Percentiles rank a stretch among this genome's conserved stretches.
phyloP scores from a whole-genome alignment of 2,329 filamentous ascomycete species.

The Arthrocladium fulminans region DNA sequence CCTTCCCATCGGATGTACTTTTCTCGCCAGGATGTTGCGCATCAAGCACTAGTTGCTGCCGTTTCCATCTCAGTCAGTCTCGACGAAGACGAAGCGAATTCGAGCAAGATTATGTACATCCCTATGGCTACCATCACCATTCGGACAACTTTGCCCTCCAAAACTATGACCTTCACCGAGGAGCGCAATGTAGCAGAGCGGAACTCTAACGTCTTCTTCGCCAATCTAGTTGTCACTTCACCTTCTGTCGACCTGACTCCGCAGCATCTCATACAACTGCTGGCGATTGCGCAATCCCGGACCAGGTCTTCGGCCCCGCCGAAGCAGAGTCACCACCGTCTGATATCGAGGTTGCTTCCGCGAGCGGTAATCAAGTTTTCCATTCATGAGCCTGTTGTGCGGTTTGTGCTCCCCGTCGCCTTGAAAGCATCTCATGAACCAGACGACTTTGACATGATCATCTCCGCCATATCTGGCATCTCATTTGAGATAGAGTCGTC shows the following conservation, averaged over 20 bases:
- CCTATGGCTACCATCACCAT: constrained; percentile 96
- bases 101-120: constrained; percentile 81
- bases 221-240: constrained; percentile 91
- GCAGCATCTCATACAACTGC: constrained; percentile 75
- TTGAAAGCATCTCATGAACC: constrained; percentile 43
- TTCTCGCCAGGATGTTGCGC: constrained; percentile 79
- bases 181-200: constrained; percentile 65
- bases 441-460: constrained; percentile 88
- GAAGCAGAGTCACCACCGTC: constrained; percentile 44
- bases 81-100: constrained; percentile 77
- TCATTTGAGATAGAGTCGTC: constrained; percentile 91
- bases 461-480: constrained; percentile 88
- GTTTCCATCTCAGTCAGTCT: constrained; percentile 87
- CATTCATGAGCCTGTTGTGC: constrained; percentile 88
- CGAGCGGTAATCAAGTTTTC: constrained; percentile 94
- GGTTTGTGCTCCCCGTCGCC: constrained; percentile 77
- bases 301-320: constrained; percentile 35
- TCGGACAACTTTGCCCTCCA: constrained; percentile 87
- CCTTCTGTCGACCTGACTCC: constrained; percentile 90
- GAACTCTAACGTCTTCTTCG: constrained; percentile 92
- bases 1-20: constrained; percentile 99
- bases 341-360: constrained; percentile 84
- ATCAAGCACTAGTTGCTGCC: constrained; percentile 85
- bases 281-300: constrained; percentile 62
- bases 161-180: constrained; percentile 73